Evolutionary conservation across 805 yeast species (phyloP).

Genomic region (Torulaspora franciscae): DNA sequence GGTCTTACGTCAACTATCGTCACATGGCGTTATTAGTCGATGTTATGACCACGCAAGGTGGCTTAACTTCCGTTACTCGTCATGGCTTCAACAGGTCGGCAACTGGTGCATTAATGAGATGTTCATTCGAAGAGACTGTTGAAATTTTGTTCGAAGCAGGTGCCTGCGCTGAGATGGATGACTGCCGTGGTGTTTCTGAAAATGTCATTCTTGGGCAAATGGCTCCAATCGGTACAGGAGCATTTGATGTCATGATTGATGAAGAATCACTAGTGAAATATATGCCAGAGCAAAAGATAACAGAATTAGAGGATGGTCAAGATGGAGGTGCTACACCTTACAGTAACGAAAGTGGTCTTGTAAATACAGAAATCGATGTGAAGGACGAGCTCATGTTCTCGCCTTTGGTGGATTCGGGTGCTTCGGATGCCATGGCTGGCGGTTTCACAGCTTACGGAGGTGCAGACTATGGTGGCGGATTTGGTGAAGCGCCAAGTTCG

Average conservation of each 20-base stretch:
- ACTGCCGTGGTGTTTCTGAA: conserved; percentile 97
- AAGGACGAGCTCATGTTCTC: conserved; percentile 82
- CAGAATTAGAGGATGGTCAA: conserved; percentile 40
- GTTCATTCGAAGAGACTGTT: conserved; percentile 98
- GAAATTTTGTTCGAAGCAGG: conserved; percentile 97
- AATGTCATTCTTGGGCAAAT: conserved; percentile 96
- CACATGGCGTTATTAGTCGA: conserved; percentile 97
- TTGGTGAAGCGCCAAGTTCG: conserved; percentile 52
- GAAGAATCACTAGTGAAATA: conserved; percentile 68
- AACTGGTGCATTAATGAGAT: conserved; percentile 98
- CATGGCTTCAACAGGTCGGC: conserved; percentile 98
- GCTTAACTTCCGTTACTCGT: conserved; percentile 97
- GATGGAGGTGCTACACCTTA: conserved; percentile 93
- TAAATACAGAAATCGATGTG: conserved; percentile 58
- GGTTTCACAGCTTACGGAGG: conserved; percentile 90
- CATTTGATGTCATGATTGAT: conserved; percentile 92
- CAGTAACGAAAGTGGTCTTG: conserved; percentile 55
- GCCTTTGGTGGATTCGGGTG: conserved; percentile 84
- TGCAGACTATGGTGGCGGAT: conserved; percentile 55
- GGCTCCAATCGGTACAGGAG: conserved; percentile 98
- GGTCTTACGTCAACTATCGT: conserved; percentile 97
- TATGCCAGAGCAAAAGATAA: conserved; percentile 41
- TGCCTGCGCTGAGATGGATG: conserved; percentile 95
- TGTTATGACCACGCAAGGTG: conserved; percentile 98
- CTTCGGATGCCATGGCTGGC: conserved; percentile 66